Base-by-base conservation (phyloP, 306 rosid genomes). In the Comarum palustre region DNA sequence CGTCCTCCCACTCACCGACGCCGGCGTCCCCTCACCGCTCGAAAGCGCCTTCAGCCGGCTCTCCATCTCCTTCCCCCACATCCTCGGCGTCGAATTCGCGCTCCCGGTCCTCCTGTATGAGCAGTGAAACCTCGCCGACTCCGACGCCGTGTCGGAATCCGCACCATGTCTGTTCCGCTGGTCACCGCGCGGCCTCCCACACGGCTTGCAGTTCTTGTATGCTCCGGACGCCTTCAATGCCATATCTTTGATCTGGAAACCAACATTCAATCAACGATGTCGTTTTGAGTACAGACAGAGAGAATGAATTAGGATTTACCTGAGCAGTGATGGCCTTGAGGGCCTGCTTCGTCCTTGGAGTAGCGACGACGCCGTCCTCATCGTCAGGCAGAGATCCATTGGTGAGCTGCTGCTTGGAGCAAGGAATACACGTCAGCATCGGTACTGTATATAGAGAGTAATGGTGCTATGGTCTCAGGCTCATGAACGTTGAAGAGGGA, bases 191-290 rank as follows among this genome's bases (percentile, higher is more conserved):
- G 94, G 87, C 76, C 97, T 85, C 8, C 97, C 82, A 73, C 99
- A 94, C 9, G 96, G 99, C 88, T 87, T 89, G 86, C 99, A 94
- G 76, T 84, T 94, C 82, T 83, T 91, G 77, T 94, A 94, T 13
- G 96, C 97, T 66, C 96, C 97, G 5, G 99, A 91, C 29, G 97
- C 99, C 84, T 87, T 94, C 85, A 94, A 80, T 58, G 99, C 99
- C 82, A 94, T 91, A 69, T 90, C 99, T 90, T 91, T 94, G 90
- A 94, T 94, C 99, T 94, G 87, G 54, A 75, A n/a, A 16, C 69
- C 51, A 1, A 27, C 16, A 17, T 8, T 57, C 62, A 60, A 60
- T 31, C 39, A 25, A 58, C 36, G 4, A 6, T 39, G 15, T 3
- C 16, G 25, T n/a, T 51, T 55, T 13, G 3, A 11, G 7, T 34